Conservation (phyloP, 805 yeast species). For the Pichia pseudocactophila region DNA sequence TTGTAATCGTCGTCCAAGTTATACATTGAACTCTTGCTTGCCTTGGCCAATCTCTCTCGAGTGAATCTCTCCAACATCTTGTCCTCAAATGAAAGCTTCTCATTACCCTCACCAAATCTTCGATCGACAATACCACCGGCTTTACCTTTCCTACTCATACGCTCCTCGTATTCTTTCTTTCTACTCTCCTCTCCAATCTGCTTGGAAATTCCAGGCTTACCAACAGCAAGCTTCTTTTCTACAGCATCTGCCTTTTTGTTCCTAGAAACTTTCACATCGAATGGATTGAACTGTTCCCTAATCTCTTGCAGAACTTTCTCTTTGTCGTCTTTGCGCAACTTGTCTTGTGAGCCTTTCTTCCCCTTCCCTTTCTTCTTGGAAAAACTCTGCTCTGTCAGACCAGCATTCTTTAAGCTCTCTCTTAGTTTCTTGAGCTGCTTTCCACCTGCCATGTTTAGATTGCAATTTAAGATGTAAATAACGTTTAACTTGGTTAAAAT, state of each 20-base stretch:
- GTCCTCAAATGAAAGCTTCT: constrained; percentile 70
- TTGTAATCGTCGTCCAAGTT: constrained; percentile 63
- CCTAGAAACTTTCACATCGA: constrained; percentile 67
- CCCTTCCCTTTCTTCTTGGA: constrained; percentile 42
- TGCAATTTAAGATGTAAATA: constrained; percentile 27
- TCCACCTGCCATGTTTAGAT: constrained; percentile 55
- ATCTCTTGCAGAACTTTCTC: constrained; percentile 48
- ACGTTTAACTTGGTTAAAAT: background rate
- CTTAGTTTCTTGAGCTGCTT: constrained; percentile 81
- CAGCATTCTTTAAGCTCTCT: constrained; percentile 66
- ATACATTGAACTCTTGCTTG: constrained; percentile 51
- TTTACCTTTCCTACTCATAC: constrained; percentile 53
- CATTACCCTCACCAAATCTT: constrained; percentile 84
- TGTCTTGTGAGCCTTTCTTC: constrained; percentile 46
- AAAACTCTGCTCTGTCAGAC: constrained; percentile 74
- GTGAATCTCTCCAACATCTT: constrained; percentile 94
- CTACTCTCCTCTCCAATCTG: constrained; percentile 62
- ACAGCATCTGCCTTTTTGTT: constrained; percentile 46
- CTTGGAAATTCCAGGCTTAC: constrained; percentile 61
- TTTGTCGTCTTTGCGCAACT: constrained; percentile 62
- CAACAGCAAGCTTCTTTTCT: constrained; percentile 43
- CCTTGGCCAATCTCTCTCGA: constrained; percentile 63
- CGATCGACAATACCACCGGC: constrained; percentile 76
- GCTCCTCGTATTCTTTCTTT: constrained; percentile 52
- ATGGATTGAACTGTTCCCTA: constrained; percentile 82